A percentile compares a stretch with the other conserved stretches of the same genome.
These are phyloP conservation scores for Paracoccidioides brasiliensis DNA, from an alignment of 2,329 filamentous ascomycete genomes.

Conservation along the genomic window DNA sequence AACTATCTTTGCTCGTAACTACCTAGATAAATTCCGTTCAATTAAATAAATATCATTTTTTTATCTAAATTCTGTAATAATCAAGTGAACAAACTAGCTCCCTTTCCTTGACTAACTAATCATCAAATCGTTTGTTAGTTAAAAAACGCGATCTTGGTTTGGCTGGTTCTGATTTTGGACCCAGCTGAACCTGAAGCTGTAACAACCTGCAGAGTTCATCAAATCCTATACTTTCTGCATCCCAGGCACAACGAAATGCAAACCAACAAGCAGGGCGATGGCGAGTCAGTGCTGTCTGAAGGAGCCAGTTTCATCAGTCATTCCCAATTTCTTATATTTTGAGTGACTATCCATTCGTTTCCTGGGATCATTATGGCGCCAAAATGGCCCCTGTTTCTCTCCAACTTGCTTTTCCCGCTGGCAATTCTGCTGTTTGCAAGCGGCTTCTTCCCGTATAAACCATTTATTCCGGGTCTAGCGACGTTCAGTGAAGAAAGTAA, in stretches of 20 bases:
- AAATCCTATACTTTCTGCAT: neutral
- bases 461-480: conserved; percentile 75
- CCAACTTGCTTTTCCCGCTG: conserved; percentile 54
- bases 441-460: conserved; percentile 97
- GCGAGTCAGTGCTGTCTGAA: neutral
- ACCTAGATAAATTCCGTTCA: too few species aligned
- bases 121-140: too few species aligned
- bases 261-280: neutral
- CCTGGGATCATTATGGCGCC: neutral
- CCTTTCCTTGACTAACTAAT: too few species aligned
- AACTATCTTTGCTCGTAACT: too few species aligned
- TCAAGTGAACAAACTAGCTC: too few species aligned
- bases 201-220: too few species aligned
- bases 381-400: conserved; percentile 15
- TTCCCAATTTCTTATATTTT: neutral
- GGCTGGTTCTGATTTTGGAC: too few species aligned
- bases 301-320: neutral
- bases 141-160: too few species aligned
- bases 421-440: conserved; percentile 67
- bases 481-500: conserved; percentile 43
- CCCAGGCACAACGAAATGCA: neutral
- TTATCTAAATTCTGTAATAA: too few species aligned
- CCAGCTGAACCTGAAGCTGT: too few species aligned
- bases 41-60: too few species aligned
- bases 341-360: neutral